phyloP scores from a whole-genome alignment of 306 rosid species.

The Pterocarpus macrocarpus region DNA sequence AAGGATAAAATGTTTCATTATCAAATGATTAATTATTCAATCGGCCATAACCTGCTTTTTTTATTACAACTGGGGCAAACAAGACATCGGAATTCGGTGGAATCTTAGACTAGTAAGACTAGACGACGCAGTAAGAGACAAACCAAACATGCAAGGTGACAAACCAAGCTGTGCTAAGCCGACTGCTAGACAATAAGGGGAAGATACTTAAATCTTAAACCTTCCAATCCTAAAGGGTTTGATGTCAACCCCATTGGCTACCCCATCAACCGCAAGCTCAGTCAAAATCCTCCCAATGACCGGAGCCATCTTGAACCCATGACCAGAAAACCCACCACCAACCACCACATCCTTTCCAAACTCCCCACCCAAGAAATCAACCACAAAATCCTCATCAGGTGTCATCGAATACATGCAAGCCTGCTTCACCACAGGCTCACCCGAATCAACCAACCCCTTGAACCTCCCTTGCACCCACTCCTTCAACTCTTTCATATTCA shows the following conservation, averaged over 20 bases:
- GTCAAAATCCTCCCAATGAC: constrained; percentile 71
- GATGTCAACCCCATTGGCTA: constrained; percentile 66
- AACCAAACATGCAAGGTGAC: constrained; percentile 1
- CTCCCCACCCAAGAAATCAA: constrained; percentile 86
- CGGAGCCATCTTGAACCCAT: constrained; percentile 95
- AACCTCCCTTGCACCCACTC: constrained; percentile 67
- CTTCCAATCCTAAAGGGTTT: constrained; percentile 64
- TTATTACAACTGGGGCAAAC: no score
- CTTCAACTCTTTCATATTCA: constrained; percentile 52
- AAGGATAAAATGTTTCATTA: no score
- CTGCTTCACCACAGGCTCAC: constrained; percentile 66
- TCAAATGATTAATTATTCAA: no score
- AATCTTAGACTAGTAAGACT: not conserved
- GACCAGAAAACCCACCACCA: constrained; percentile 95
- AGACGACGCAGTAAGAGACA: not conserved
- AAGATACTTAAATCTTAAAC: constrained; percentile 51
- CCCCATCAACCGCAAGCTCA: constrained; percentile 68
- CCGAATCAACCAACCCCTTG: constrained; percentile 64
- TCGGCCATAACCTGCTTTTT: no score
- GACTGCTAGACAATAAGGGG: no score
- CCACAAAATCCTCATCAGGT: constrained; percentile 79
- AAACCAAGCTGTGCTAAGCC: no score
- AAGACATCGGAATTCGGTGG: no score
- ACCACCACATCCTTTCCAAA: constrained; percentile 74
- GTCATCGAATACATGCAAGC: constrained; percentile 88